Evolutionary conservation across 1,284 basidiomycete genomes (phyloP), one percentile per base, ranked within the genome.

Genomic region (Irpex rosettiformis): DNA sequence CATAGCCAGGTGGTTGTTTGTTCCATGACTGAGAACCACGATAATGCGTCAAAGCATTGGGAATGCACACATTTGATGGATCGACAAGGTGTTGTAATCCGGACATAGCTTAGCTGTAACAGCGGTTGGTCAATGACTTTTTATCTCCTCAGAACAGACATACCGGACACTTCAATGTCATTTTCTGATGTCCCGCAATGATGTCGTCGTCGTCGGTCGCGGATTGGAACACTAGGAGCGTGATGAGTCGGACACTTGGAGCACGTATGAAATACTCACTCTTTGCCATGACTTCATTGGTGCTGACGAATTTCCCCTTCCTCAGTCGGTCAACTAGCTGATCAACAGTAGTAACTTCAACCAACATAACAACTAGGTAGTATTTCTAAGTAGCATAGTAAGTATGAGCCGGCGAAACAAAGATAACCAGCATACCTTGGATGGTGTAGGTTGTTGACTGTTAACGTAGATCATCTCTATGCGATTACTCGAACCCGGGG

Each of bases 1-100:
- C 97, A 99, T 42, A 89, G 73, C 91, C 94, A 99, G 29, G 94
- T 95, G 0, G 97, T 97, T 4, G 96, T 96, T 74, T 94, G 91
- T 67, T 96, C 93, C 84, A 98, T 99, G 70, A 97, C 86, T 22
- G 89, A 90, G 67, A 91, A 94, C 93, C 96, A 99, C 54, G 91
- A 94, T 21, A 82, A 81, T 0, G 96, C 95, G 72, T 99, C 97
- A 71, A 99, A 99, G 73, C 97, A 99, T 68, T 97, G 94, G 2
- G 93, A 78, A 72, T 99, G 97, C 22, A 91, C 85, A 70, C 97
- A 99, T 62, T 82, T 77, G 11, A 77, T 80, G 0, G 96, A 96
- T 16, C 96, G 89, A 69, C 92, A 89, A 2, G 97, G 96, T 0
- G 85, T 90, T 27, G 74, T 79, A 59, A 99, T 89, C 10, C 96